Evolutionary conservation across 768 basidiomycete genomes (phyloP).

Genomic region (Kwoniella sp.): DNA sequence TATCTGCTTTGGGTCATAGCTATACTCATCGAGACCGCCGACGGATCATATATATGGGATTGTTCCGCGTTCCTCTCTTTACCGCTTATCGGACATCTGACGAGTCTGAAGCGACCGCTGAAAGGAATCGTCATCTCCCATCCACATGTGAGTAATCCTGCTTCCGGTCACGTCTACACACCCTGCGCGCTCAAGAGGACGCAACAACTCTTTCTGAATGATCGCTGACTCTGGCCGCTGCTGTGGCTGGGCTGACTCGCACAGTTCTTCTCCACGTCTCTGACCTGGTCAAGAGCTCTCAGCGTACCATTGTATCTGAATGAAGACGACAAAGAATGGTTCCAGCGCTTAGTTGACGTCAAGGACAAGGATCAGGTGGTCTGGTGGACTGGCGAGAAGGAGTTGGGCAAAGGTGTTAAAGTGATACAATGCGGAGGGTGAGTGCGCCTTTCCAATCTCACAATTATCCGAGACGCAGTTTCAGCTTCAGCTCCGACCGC

Average conservation of each 20-base stretch:
- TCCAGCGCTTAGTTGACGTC: conserved; percentile 41
- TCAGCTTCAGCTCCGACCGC: too few species aligned
- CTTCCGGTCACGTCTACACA: too few species aligned
- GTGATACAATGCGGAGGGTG: conserved; percentile 54
- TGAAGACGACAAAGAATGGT: conserved; percentile 49
- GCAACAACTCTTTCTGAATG: too few species aligned
- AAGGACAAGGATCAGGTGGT: conserved; percentile 28
- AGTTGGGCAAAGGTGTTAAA: conserved; percentile 36
- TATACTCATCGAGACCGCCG: conserved; percentile 45
- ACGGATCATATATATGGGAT: conserved; percentile 54
- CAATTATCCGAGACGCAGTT: too few species aligned
- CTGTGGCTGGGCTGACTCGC: too few species aligned
- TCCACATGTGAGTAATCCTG: conserved; percentile 46
- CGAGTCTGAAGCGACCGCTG: conserved; percentile 35
- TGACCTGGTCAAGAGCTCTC: conserved; percentile 51
- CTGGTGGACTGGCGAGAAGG: conserved; percentile 40
- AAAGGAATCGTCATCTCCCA: conserved; percentile 53
- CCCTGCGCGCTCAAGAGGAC: too few species aligned
- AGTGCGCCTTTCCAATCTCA: too few species aligned
- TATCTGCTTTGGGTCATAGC: conserved; percentile 26
- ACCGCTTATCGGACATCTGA: conserved; percentile 32
- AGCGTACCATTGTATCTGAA: conserved; percentile 47
- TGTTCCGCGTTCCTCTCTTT: conserved; percentile 48
- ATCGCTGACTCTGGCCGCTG: too few species aligned
- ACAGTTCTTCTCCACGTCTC: conserved; percentile 53